Percentiles rank a stretch among this genome's conserved stretches.
Conservation (phyloP, 495 filamentous ascomycete species). For the Penicillium silybi region DNA sequence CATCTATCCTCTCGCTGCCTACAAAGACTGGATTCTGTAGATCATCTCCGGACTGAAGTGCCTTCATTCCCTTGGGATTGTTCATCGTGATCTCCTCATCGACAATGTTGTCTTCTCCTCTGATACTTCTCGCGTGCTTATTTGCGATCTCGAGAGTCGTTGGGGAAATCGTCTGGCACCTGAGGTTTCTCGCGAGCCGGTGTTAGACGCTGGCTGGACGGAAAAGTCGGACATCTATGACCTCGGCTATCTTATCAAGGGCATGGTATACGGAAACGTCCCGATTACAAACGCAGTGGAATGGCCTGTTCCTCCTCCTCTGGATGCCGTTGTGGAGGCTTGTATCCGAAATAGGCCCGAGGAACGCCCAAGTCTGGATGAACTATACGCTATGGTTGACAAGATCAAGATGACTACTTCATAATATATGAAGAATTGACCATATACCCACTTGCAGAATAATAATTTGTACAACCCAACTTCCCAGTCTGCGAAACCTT, state of each 20-base stretch:
- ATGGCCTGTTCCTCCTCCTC: slow-evolving; percentile 1
- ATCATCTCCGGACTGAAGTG: neutral
- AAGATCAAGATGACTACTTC: neutral
- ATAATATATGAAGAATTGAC: too few species aligned
- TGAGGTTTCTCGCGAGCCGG: neutral
- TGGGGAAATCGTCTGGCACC: neutral
- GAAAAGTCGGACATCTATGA: neutral
- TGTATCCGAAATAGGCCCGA: neutral
- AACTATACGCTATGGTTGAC: neutral
- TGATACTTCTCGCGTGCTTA: neutral
- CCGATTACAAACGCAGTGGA: neutral
- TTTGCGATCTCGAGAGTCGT: slow-evolving; percentile 2
- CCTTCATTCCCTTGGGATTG: neutral
- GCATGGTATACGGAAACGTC: slow-evolving; percentile 1
- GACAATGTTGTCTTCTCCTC: neutral
- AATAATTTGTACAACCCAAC: too few species aligned
- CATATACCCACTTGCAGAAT: too few species aligned
- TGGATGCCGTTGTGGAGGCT: slow-evolving; percentile 1
- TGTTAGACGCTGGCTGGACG: neutral
- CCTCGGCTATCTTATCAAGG: neutral
- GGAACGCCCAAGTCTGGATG: neutral
- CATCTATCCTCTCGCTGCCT: neutral
- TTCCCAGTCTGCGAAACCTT: too few species aligned
- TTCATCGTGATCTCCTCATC: neutral
- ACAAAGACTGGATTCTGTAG: neutral